Base-by-base conservation (phyloP, 805 yeast genomes). In the Hanseniaspora jakobsenii region DNA sequence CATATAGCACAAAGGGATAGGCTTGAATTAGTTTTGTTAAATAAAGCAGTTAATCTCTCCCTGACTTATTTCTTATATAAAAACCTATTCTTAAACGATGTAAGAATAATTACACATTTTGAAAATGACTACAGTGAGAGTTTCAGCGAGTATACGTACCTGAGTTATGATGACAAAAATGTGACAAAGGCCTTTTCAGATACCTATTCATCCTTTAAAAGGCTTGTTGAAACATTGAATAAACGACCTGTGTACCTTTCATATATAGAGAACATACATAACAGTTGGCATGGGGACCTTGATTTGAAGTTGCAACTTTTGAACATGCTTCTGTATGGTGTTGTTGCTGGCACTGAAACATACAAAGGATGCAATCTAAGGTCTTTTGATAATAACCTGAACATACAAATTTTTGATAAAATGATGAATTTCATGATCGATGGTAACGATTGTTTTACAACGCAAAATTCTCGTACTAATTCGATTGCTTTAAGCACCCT, bases 281-380 rank as follows among this genome's bases (percentile, higher is more conserved):
- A 35, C 14, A 32, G 44, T 21, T 45, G 48, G 48, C 48, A 38
- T 18, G 9, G 38, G 6, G 28, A 36, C n/a, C 30, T 13, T 13
- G 22, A 38, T 2, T 27, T 32, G 23, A 45, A 38, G 12, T n/a
- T 22, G 2, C 22, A 45, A 12, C 4, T 45, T 13, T n/a, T 32
- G 3, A 19, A 26, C 3, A 17, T 45, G 5, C 12, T 45, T 1
- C 17, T 28, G 3, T 5, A 18, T 3, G 36, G 44, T 4, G 26
- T 18, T 9, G 32, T 9, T 12, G 9, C 21, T 14, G 31, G 27
- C 17, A 36, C 31, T 7, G 23, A 13, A 3, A 2, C 18, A 6
- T 29, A 32, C 19, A 32, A 29, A 21, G 39, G 32, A 8, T 14
- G 2, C n/a, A 32, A 28, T 16, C 17, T 44, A 17, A 44, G 21